These are phyloP conservation scores for Giardia duodenalis DNA, from an alignment of 208 protist genomes.

Conservation along the genomic window DNA sequence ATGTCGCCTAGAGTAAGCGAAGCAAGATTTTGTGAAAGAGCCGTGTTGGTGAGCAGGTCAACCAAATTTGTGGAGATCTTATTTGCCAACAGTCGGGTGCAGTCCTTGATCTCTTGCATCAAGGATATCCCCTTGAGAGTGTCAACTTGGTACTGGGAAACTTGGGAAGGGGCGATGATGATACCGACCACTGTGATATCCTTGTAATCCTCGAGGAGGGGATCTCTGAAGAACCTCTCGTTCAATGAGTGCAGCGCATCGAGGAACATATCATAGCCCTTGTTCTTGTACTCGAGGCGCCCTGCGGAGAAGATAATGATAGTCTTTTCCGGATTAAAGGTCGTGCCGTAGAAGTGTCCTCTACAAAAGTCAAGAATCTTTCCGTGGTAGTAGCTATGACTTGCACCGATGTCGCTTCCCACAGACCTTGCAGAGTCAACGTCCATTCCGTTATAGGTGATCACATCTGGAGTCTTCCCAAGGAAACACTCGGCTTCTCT, in stretches of 20 bases:
- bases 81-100: not conserved
- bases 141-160: not conserved
- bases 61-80: not conserved
- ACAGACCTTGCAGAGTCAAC: not conserved
- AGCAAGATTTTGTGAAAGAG: not conserved
- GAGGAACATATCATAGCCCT: slow-evolving; percentile 25
- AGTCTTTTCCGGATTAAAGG: slow-evolving; percentile 12
- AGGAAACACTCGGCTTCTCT: not conserved
- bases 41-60: not conserved
- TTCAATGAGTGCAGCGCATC: not conserved
- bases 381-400: not conserved
- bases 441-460: slow-evolving; percentile 21
- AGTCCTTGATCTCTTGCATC: slow-evolving; percentile 11
- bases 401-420: not conserved
- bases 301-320: slow-evolving; percentile 12
- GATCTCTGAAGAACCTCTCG: not conserved
- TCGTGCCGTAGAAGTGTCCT: not conserved
- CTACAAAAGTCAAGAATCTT: slow-evolving; percentile 17
- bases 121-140: not conserved
- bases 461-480: not conserved
- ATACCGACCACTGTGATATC: slow-evolving; percentile 12
- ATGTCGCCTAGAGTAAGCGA: not conserved
- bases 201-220: not conserved
- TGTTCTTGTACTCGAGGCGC: slow-evolving; percentile 20
- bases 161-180: slow-evolving; percentile 13